These are phyloP conservation scores for Phytophthora capsici DNA, from an alignment of 352 stramenopile species.

Conservation along the genomic window DNA sequence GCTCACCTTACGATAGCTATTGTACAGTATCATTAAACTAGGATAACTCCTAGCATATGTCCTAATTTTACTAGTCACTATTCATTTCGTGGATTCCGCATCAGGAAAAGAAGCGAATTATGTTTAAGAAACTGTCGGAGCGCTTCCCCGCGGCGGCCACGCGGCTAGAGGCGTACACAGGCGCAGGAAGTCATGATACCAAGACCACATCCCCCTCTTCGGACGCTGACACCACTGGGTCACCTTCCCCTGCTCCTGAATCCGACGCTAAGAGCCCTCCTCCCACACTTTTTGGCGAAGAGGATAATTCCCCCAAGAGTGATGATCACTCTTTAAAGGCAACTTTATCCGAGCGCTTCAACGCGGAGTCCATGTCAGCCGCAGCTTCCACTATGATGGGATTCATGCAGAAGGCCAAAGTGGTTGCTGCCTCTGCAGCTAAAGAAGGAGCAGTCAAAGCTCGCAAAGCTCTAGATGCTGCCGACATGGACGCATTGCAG, in stretches of 20 bases:
- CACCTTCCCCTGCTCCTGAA: conserved; percentile 23
- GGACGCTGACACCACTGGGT: conserved; percentile 13
- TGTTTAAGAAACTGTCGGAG: conserved; percentile 86
- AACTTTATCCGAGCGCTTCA: conserved; percentile 69
- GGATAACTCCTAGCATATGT: neutral
- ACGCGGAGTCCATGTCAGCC: conserved; percentile 70
- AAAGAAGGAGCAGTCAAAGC: conserved; percentile 83
- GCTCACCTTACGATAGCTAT: neutral
- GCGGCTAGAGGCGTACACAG: conserved; percentile 69
- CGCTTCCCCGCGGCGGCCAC: conserved; percentile 75
- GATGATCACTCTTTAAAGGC: conserved; percentile 63
- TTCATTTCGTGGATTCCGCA: neutral
- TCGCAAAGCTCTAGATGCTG: conserved; percentile 79
- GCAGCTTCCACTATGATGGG: conserved; percentile 78
- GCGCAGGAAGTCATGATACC: conserved; percentile 9
- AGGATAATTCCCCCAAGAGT: conserved; percentile 27
- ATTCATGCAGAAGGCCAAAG: conserved; percentile 89
- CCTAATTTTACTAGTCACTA: conserved; percentile 2
- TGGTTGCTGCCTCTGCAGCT: conserved; percentile 67
- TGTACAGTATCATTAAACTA: neutral
- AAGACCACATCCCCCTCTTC: conserved; percentile 33
- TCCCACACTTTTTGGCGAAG: conserved; percentile 40
- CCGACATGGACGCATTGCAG: conserved; percentile 89
- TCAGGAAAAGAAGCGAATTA: conserved; percentile 22
- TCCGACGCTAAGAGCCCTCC: conserved; percentile 8